Base-by-base conservation (phyloP, 352 stramenopile genomes). In the Phytopythium mirpurense region DNA sequence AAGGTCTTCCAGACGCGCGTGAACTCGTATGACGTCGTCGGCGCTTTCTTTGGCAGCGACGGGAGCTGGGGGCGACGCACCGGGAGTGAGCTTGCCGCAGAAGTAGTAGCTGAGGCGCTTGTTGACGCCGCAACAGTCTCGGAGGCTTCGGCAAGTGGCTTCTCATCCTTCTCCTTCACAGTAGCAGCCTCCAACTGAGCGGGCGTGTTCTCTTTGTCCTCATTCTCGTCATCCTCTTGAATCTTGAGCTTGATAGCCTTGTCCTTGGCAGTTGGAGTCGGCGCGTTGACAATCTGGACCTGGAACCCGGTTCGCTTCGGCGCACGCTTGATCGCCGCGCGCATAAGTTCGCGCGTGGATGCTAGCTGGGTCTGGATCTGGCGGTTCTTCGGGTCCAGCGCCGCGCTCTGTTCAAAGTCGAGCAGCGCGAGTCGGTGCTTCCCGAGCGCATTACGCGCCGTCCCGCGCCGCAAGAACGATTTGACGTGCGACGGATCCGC, bases 401-500 rank as follows among this genome's bases (percentile, higher is more conserved):
- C 60, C 5, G 68, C 34, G 9, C 82, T 86, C 0, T 51, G 55
- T 12, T 93, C 62, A 45, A 96, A 94, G 54, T 97, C 90, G 4
- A 83, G 56, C 41, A 96, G 51, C 5, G 90, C 92, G 3, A 92
- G 61, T 34, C 75, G 68, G 56, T 96, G 93, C 57, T 94, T 95
- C 27, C 86, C 86, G 6, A 92, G 66, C 9, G 80, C 70, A 48
- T 97, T 93, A 29, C 88, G 78, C 24, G 86, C 79, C 37, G 90
- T 97, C 1, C 75, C 93, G 57, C 93, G 68, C 16, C 90, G 79
- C 1, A 70, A 70, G 34, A 83, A 80, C 16, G 90, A 95, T 56
- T 98, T 98, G 29, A 86, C 56, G 62, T 97, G 93, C 14, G 26
- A 63, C 5, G 73, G 55, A 43, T 97, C 88, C 15, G 91, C 60